Percentiles rank a stretch among this genome's conserved stretches.
These are phyloP conservation scores for Phytophthora crassamura DNA, from an alignment of 352 stramenopile genomes.

Conservation along the genomic window DNA sequence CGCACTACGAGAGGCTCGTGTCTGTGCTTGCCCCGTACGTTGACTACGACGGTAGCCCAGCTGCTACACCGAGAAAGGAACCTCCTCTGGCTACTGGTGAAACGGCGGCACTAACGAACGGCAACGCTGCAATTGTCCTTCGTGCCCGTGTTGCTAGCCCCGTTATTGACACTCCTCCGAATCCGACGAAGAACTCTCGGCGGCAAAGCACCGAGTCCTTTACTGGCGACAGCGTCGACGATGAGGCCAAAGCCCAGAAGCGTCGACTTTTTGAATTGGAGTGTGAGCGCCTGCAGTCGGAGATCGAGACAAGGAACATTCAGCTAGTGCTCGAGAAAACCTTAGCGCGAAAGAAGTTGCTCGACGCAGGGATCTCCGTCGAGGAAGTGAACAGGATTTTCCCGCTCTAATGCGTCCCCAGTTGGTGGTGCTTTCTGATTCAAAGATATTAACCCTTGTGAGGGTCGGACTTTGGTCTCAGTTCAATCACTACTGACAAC, in stretches of 20 bases:
- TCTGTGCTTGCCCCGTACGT: conserved; percentile 39
- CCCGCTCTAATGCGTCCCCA: conserved; percentile 31
- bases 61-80: conserved; percentile 5
- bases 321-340: conserved; percentile 60
- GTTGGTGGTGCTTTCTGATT: too few species aligned
- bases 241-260: conserved; percentile 45
- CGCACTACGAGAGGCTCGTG: conserved; percentile 47
- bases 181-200: not conserved
- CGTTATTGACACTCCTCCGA: conserved; percentile 1
- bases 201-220: conserved; percentile 17
- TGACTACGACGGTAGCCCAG: conserved; percentile 27
- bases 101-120: not conserved
- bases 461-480: too few species aligned
- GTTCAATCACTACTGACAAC: too few species aligned
- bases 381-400: conserved; percentile 56
- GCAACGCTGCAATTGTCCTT: not conserved
- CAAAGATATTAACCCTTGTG: too few species aligned
- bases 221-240: conserved; percentile 5
- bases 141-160: not conserved
- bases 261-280: conserved; percentile 57
- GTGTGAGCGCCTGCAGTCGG: conserved; percentile 53
- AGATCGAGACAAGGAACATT: conserved; percentile 57
- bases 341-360: conserved; percentile 52
- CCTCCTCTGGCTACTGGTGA: not conserved
- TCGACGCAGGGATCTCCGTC: conserved; percentile 50